Conservation (phyloP, 2,329 filamentous ascomycete species). For the Alternaria triticina region DNA sequence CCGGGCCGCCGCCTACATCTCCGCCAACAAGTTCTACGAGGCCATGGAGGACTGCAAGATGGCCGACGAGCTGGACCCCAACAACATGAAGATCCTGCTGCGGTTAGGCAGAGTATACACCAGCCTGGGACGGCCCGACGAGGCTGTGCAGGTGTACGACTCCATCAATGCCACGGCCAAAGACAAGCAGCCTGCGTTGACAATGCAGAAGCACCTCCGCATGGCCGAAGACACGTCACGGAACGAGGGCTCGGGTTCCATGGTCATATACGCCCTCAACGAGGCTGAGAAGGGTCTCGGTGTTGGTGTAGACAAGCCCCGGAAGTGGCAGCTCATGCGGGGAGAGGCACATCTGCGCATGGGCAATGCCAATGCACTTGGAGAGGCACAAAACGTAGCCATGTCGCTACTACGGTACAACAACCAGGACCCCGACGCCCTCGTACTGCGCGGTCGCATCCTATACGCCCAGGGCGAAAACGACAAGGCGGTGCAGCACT, state of each 20-base stretch:
- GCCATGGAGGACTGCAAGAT: slow-evolving; percentile 87
- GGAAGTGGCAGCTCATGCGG: slow-evolving; percentile 92
- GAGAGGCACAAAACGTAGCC: slow-evolving; percentile 90
- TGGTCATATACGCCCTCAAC: slow-evolving; percentile 90
- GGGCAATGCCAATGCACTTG: slow-evolving; percentile 85
- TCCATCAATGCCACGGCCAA: slow-evolving; percentile 84
- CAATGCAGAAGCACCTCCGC: slow-evolving; percentile 82
- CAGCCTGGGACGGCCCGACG: slow-evolving; percentile 81
- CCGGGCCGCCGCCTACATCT: slow-evolving; percentile 92
- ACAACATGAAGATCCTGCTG: slow-evolving; percentile 86
- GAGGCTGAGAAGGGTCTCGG: slow-evolving; percentile 85
- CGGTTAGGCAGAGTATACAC: slow-evolving; percentile 90
- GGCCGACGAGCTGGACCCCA: slow-evolving; percentile 81
- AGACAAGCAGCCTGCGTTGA: slow-evolving; percentile 80
- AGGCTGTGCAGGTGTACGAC: slow-evolving; percentile 82
- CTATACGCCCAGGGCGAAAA: slow-evolving; percentile 94
- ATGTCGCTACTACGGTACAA: slow-evolving; percentile 87
- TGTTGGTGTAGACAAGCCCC: slow-evolving; percentile 74
- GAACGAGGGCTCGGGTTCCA: slow-evolving; percentile 80
- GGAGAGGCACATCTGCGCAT: slow-evolving; percentile 93
- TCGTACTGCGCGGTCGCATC: slow-evolving; percentile 85
- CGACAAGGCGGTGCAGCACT: slow-evolving; percentile 90
- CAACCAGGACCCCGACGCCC: slow-evolving; percentile 88
- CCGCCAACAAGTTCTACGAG: slow-evolving; percentile 76
- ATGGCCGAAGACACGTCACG: slow-evolving; percentile 80